Evolutionary conservation across 1,284 basidiomycete species (phyloP), one percentile per base, ranked within the genome.

Genomic region (Papiliotrema flavescens): DNA sequence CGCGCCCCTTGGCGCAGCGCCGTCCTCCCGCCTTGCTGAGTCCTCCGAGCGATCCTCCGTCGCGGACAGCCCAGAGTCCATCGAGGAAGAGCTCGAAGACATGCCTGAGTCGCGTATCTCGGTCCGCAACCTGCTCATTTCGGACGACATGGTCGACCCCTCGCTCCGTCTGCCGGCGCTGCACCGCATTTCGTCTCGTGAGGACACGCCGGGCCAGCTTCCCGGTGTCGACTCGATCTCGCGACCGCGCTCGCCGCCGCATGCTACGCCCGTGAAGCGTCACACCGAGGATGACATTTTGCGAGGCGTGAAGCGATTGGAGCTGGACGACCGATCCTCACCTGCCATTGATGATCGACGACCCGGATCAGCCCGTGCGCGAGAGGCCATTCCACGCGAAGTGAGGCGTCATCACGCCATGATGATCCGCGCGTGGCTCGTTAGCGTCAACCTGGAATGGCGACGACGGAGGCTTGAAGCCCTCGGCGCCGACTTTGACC

Each of bases 201-300:
- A 49, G 20, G 37, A 49, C 22, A 9, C 6, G 24, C 43, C 44
- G 32, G 23, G 39, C 23, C 20, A n/a, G 28, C 35, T 42, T 17
- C 49, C 44, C 24, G 35, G 40, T 11, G 37, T 51, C 41, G n/a
- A 37, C 13, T 40, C 23, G 6, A 55, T 61, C 37, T 51, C 51
- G 17, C 51, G 59, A 49, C 48, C 59, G 17, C 24, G 51, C 32
- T 55, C 59, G 14, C 60, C 64, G 11, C 49, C 54, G n/a, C 59
- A 57, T 48, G 55, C 19, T 13, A 42, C 20, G 26, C 73, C 73
- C 0, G 60, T 63, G 43, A 75, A 75, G 65, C 56, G 73, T 13
- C 73, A 72, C 53, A 75, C 71, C 26, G 73, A 73, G 49, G 73
- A 75, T 42, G 65, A 69, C 47, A 67, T 74, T 46, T 52, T 64